phyloP scores from a whole-genome alignment of 768 basidiomycete species.

The Termitomyces sp. region DNA sequence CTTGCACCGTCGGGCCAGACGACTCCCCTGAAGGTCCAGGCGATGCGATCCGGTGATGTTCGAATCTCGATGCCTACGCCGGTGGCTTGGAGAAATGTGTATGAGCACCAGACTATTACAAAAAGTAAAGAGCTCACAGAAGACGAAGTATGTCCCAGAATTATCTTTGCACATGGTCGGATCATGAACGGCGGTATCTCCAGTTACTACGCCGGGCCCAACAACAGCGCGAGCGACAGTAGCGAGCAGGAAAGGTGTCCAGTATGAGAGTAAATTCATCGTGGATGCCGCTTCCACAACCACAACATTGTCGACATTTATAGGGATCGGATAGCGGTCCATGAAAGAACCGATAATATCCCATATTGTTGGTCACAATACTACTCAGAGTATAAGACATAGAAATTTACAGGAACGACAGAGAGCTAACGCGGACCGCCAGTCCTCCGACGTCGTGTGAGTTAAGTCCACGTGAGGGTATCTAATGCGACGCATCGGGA shows the following conservation, averaged over 20 bases:
- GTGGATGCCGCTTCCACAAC: neutral
- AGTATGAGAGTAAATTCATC: constrained; percentile 9
- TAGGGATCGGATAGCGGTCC: neutral
- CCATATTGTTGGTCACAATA: constrained; percentile 1
- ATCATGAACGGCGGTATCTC: constrained; percentile 39
- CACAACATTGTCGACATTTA: neutral
- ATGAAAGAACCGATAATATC: constrained; percentile 1
- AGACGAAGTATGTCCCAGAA: constrained; percentile 40
- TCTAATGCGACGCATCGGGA: neutral
- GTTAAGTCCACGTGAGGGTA: constrained; percentile 1
- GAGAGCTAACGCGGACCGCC: constrained; percentile 5
- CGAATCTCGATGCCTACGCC: constrained; percentile 43
- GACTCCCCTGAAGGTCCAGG: constrained; percentile 37
- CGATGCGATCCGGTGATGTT: constrained; percentile 41
- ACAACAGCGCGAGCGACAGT: constrained; percentile 18
- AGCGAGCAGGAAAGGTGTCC: constrained; percentile 6
- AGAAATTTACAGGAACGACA: neutral
- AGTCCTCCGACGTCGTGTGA: constrained; percentile 1
- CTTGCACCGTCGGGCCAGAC: constrained; percentile 46
- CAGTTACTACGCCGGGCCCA: constrained; percentile 30
- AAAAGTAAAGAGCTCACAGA: constrained; percentile 26
- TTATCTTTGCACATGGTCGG: constrained; percentile 46
- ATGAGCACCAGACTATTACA: neutral
- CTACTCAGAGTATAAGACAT: neutral
- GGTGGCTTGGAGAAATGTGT: constrained; percentile 24